Evolutionary conservation across 1,284 basidiomycete genomes (phyloP), one percentile per base, ranked within the genome.

Genomic region (Phylloporus sp.): DNA sequence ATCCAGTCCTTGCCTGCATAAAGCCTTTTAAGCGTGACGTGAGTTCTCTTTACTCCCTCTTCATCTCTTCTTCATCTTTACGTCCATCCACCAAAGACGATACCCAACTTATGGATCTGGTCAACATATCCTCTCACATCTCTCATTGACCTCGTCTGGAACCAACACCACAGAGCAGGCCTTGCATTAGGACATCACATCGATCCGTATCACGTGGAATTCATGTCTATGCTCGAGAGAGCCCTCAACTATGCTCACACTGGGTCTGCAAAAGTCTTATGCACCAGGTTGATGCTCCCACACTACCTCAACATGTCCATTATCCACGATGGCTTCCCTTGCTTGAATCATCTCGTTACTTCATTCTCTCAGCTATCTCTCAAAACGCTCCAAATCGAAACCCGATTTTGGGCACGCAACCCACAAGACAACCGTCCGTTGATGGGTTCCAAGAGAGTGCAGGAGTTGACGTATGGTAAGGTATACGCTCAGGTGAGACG

Each of bases 151-250:
- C 11, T 23, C 14, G 10, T 47, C 0, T 60, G 59, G 59, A 47
- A 45, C 3, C 29, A 35, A n/a, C 23, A 49, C 23, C 6, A n/a
- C 6, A 49, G 6, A 11, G 1, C 12, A 4, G 23, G 29, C 0
- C 29, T 61, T 4, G 12, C 8, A 1, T 12, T 37, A 0, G 32
- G 32, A 14, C 47, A 37, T 5, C 12, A 6, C 15, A 14, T 63
- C 41, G 25, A 63, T 14, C 47, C 53, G 3, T 68, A 58, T 4
- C 25, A 60, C 15, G 19, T 68, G 5, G 65, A 68, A 45, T 37
- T 66, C 60, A 62, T 66, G 53, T 57, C 67, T 0, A 66, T 66
- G 53, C 27, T 68, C 12, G 65, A 68, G 25, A 32, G 65, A 2
- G 3, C 29, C 0, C 60, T 66, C 4, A 66, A 59, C 53, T 68